A percentile compares a stretch with the other conserved stretches of the same genome.
Conservation (phyloP, 2,329 filamentous ascomycete species). For the Macrophomina phaseolina region DNA sequence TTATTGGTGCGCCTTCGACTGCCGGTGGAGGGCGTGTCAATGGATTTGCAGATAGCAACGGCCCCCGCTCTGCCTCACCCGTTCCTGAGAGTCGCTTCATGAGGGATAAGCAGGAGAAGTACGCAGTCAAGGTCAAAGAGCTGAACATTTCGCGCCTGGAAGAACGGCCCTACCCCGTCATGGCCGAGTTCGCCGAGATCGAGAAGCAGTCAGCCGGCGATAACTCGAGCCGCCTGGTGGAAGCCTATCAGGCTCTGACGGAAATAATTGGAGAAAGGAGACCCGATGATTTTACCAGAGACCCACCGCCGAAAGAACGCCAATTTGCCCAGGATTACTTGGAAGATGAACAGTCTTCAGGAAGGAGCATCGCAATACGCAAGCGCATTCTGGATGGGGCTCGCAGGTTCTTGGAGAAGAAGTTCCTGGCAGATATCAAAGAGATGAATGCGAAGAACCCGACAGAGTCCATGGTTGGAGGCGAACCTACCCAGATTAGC, state of each 20-base stretch:
- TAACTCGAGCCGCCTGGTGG: conserved; percentile 74
- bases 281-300: not conserved
- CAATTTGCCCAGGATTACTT: conserved; percentile 79
- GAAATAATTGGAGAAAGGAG: conserved; percentile 70
- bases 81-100: conserved; percentile 74
- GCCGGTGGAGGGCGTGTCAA: conserved; percentile 62
- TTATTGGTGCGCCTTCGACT: conserved; percentile 80
- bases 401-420: conserved; percentile 77
- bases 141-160: conserved; percentile 76
- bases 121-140: conserved; percentile 77
- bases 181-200: conserved; percentile 76
- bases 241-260: conserved; percentile 82
- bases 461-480: conserved; percentile 86
- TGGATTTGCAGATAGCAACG: conserved; percentile 70
- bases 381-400: conserved; percentile 83
- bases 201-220: conserved; percentile 73
- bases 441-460: conserved; percentile 80
- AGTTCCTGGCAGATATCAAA: conserved; percentile 81
- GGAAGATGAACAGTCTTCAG: conserved; percentile 72
- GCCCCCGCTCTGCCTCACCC: conserved; percentile 55
- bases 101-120: conserved; percentile 82
- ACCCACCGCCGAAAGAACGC: conserved; percentile 70
- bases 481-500: conserved; percentile 83
- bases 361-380: conserved; percentile 69
- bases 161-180: conserved; percentile 71